Evolutionary conservation across 2,329 filamentous ascomycete species (phyloP).

Genomic region (Trichoderma polysporum): DNA sequence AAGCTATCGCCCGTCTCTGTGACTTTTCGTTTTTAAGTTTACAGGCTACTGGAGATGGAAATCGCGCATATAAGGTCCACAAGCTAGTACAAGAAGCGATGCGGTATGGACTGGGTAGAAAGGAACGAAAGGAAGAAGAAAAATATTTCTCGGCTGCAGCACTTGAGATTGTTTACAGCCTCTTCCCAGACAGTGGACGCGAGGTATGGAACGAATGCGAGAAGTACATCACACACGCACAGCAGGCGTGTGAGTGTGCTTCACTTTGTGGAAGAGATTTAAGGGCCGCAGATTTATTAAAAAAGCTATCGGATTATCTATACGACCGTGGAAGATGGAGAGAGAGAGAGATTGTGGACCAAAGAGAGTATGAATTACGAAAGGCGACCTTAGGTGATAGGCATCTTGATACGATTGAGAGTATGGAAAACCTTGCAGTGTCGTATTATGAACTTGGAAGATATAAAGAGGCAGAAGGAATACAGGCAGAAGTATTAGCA

Average conservation of each 20-base stretch:
- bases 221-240: conserved; percentile 32
- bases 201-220: conserved; percentile 29
- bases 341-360: conserved; percentile 28
- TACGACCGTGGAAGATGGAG: conserved; percentile 27
- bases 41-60: background rate
- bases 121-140: background rate
- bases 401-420: background rate
- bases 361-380: conserved; percentile 22
- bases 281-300: conserved; percentile 21
- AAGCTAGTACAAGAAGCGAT: conserved; percentile 35
- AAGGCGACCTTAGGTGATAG: conserved; percentile 21
- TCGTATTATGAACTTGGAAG: background rate
- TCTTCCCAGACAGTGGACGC: conserved; percentile 25
- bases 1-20: conserved; percentile 30
- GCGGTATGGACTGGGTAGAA: conserved; percentile 23
- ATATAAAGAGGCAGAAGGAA: background rate
- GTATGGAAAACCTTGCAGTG: background rate
- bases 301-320: conserved; percentile 27
- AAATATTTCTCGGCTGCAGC: conserved; percentile 28
- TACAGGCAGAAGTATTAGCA: background rate
- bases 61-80: conserved; percentile 32
- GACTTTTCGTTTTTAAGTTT: conserved; percentile 37
- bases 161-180: conserved; percentile 23
- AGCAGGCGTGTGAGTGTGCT: conserved; percentile 29
- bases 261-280: conserved; percentile 23